Base-by-base conservation (phyloP, 352 stramenopile species). In the Phytophthora colocasiae region DNA sequence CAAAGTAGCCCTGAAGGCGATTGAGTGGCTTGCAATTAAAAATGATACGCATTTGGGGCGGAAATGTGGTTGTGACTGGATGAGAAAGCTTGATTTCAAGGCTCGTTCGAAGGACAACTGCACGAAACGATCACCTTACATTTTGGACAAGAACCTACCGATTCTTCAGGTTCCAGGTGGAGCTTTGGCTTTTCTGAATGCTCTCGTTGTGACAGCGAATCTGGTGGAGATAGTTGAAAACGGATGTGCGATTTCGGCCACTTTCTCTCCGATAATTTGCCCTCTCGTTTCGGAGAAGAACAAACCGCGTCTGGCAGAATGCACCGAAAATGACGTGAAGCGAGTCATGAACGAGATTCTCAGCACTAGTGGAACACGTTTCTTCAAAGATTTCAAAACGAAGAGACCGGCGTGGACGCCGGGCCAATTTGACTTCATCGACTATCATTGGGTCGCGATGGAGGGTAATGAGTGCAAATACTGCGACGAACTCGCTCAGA, bases 271-370 rank as follows among this genome's bases (percentile, higher is more conserved):
- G 3, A 38, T 55, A 22, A 51, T 60, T 27, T n/a, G 26, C n/a
- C 48, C 49, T 2, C n/a, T 66, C 8, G 58, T 60, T 9, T 49
- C 40, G n/a, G 8, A 14, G 31, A 46, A 46, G 40, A 24, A 46
- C 11, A 27, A 1, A 27, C 40, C 27, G 6, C 14, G 38, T 22
- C 38, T 43, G n/a, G 7, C 14, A 43, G n/a, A n/a, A 22, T 43
- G 38, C 38, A 43, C 38, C 4, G 14, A 43, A 43, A 9, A 6
- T 3, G 38, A 22, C 14, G 38, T 43, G 38, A 43, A 43, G 14
- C 40, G 40, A 46, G n/a, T 22, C 7, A 8, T 46, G 40, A 46
- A 46, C 17, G n/a, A 12, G 10, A 26, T 29, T 46, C 27, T 12
- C n/a, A 15, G 8, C 17, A 53, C 3, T 41, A 60, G 4, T 66